Evolutionary conservation across 331 rosid genomes (phyloP), one percentile per base, ranked within the genome.

Genomic region (Quercus phellos): DNA sequence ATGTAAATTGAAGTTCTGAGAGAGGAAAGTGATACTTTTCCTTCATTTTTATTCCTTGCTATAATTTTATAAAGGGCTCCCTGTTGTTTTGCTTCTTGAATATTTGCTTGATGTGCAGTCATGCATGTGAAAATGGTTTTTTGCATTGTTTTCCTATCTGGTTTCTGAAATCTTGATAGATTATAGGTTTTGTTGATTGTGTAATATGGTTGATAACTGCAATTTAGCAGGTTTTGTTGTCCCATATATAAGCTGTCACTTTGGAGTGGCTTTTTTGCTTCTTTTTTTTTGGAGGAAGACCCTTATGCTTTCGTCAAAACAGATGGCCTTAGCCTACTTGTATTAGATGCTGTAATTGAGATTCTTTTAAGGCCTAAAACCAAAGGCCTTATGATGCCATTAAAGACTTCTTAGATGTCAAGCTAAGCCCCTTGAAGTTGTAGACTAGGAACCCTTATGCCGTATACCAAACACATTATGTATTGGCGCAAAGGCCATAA

Each of bases 1-100:
- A 92, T 94, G 98, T 97, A 94, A 90, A 92, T 92, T 80, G 97
- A 92, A 17, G 79, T 89, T 68, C 81, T 81, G 82, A 87, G 85
- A 85, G 98, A 84, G 79, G 93, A 89, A 83, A 82, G 74, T 71
- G 22, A 61, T 34, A 87, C 67, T 73, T 38, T 80, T 70, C 21
- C 27, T 59, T 58, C 8, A 77, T 3, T 67, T 42, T 53, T 38
- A 43, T 55, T 75, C 9, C 55, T 38, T 55, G 6, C 55, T 79
- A 27, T 51, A 2, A 54, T 51, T 12, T 51, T 38, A 3, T 14
- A 18, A 32, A 64, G 46, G 46, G 11, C 38, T 6, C 4, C 5
- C 21, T 14, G 50, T 21, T 3, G 18, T 64, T 64, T 64, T 12
- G 6, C 32, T 32, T 18, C 4, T 64, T 64, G 46, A 32, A 64